A percentile compares a stretch with the other conserved stretches of the same genome.
These are phyloP conservation scores for Termitomyces heimii DNA, from an alignment of 768 basidiomycete species.

Conservation along the genomic window DNA sequence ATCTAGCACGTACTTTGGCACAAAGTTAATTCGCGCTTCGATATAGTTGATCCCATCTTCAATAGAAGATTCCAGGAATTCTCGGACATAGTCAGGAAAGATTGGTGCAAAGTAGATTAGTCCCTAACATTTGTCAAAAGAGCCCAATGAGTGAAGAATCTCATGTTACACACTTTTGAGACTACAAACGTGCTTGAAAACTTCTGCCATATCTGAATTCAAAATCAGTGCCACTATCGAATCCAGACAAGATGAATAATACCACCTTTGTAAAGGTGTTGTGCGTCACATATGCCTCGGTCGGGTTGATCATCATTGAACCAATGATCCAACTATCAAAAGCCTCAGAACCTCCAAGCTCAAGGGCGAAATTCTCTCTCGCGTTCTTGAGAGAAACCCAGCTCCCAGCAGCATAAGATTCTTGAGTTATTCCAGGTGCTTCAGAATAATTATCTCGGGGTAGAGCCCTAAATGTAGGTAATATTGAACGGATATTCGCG, in stretches of 20 bases:
- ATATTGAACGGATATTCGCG: slow-evolving; percentile 31
- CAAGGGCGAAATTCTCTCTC: slow-evolving; percentile 41
- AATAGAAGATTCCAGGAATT: slow-evolving; percentile 56
- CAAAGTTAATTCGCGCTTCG: slow-evolving; percentile 65
- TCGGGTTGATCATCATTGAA: slow-evolving; percentile 60
- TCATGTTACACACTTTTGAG: slow-evolving; percentile 32
- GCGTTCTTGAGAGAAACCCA: slow-evolving; percentile 58
- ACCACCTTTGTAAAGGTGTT: slow-evolving; percentile 62
- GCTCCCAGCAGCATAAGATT: slow-evolving; percentile 32
- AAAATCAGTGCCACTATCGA: not conserved
- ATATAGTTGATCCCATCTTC: slow-evolving; percentile 70
- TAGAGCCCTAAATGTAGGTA: slow-evolving; percentile 52
- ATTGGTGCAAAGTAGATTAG: slow-evolving; percentile 50
- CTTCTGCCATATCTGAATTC: slow-evolving; percentile 66
- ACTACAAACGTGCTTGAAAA: slow-evolving; percentile 52
- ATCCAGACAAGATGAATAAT: not conserved
- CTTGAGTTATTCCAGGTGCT: slow-evolving; percentile 30
- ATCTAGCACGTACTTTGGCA: slow-evolving; percentile 35
- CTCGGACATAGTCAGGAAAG: slow-evolving; percentile 51
- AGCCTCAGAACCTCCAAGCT: slow-evolving; percentile 54
- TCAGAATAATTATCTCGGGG: slow-evolving; percentile 27
- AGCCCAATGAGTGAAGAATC: not conserved
- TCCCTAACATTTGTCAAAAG: slow-evolving; percentile 22
- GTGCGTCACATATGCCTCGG: slow-evolving; percentile 67
- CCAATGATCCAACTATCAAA: slow-evolving; percentile 65